These are phyloP conservation scores for Erodium texanum DNA, from an alignment of 441 rosid species.

Conservation along the genomic window DNA sequence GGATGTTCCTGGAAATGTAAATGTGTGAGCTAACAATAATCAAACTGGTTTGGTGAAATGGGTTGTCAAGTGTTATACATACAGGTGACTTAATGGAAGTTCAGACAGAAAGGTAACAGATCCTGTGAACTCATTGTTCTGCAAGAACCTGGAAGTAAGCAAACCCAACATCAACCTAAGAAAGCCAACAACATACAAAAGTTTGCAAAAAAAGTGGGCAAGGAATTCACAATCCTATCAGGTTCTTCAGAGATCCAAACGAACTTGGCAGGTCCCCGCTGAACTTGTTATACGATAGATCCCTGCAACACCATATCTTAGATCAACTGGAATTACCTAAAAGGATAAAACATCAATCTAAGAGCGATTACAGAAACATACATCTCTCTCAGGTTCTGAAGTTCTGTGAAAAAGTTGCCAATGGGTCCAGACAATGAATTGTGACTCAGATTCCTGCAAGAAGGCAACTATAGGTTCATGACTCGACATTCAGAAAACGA, in stretches of 20 bases:
- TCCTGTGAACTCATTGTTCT: slow-evolving; percentile 82
- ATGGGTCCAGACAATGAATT: slow-evolving; percentile 72
- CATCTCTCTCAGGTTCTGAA: slow-evolving; percentile 65
- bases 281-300: slow-evolving; percentile 72
- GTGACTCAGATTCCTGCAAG: slow-evolving; percentile 81
- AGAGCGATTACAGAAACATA: slow-evolving; percentile 23
- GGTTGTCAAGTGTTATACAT: slow-evolving; percentile 22
- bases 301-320: slow-evolving; percentile 37
- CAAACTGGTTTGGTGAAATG: slow-evolving; percentile 10
- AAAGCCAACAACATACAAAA: neutral
- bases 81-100: slow-evolving; percentile 76
- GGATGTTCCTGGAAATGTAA: slow-evolving; percentile 56
- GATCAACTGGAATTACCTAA: neutral
- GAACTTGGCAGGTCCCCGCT: slow-evolving; percentile 87
- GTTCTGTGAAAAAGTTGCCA: slow-evolving; percentile 71
- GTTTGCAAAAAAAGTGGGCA: neutral
- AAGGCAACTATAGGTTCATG: slow-evolving; percentile 15
- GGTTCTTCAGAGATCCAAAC: slow-evolving; percentile 60
- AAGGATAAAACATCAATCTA: too few species aligned
- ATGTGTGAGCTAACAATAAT: slow-evolving; percentile 18
- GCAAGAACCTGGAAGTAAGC: slow-evolving; percentile 54
- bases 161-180: slow-evolving; percentile 4
- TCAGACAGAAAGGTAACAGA: slow-evolving; percentile 70
- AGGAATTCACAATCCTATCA: slow-evolving; percentile 61
- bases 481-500: slow-evolving; percentile 10